phyloP scores from a whole-genome alignment of 495 filamentous ascomycete genomes.

The Tuber indicum region DNA sequence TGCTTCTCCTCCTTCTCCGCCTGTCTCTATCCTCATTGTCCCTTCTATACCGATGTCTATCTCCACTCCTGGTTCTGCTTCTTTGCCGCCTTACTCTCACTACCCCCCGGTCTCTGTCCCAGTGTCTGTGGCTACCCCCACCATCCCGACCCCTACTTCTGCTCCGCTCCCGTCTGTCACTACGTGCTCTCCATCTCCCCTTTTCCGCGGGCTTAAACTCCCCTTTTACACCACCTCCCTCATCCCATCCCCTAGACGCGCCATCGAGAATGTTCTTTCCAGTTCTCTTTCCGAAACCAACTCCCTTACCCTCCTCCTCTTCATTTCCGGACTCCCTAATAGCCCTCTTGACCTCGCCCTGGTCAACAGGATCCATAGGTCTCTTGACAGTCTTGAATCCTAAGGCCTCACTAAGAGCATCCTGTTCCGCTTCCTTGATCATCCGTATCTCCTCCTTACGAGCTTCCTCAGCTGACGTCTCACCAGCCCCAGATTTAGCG shows the following conservation, averaged over 20 bases:
- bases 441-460: slow-evolving; percentile 70
- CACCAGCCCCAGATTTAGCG: slow-evolving; percentile 51
- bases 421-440: slow-evolving; percentile 89
- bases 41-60: slow-evolving; percentile 29
- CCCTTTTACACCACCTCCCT: slow-evolving; percentile 6
- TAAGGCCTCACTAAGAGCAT: slow-evolving; percentile 73
- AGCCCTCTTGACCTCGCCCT: slow-evolving; percentile 33
- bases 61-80: slow-evolving; percentile 26
- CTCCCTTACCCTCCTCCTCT: slow-evolving; percentile 26
- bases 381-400: slow-evolving; percentile 62
- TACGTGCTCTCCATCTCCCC: slow-evolving; percentile 5
- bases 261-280: background rate
- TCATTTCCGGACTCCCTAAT: slow-evolving; percentile 31
- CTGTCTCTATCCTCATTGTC: slow-evolving; percentile 21
- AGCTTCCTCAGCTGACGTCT: slow-evolving; percentile 48
- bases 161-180: slow-evolving; percentile 8
- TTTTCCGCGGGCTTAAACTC: slow-evolving; percentile 5
- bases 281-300: slow-evolving; percentile 30
- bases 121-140: slow-evolving; percentile 21
- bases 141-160: slow-evolving; percentile 20
- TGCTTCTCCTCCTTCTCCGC: slow-evolving; percentile 22
- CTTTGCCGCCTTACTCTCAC: slow-evolving; percentile 32
- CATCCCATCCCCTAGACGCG: slow-evolving; percentile 7
- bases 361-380: slow-evolving; percentile 34
- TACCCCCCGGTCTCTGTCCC: slow-evolving; percentile 27